Conservation (phyloP, 192 early-diverging fungal species). For the Lobosporangium transversale region DNA sequence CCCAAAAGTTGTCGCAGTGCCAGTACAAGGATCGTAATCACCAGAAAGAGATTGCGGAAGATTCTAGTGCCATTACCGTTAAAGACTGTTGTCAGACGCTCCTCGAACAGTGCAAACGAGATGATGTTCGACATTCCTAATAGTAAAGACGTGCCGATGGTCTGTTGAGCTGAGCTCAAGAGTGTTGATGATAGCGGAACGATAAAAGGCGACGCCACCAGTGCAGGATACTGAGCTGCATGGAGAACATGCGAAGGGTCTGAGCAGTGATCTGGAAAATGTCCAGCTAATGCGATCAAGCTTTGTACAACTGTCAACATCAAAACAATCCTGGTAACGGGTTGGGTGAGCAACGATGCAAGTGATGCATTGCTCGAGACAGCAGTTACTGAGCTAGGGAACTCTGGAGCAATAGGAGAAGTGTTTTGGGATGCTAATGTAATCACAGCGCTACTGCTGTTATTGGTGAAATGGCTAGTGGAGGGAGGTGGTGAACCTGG, state of each 20-base stretch:
- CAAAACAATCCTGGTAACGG: constrained; percentile 21
- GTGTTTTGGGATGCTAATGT: neutral
- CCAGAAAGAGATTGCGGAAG: constrained; percentile 44
- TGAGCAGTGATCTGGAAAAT: constrained; percentile 36
- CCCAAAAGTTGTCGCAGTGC: constrained; percentile 49
- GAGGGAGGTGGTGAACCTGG: neutral
- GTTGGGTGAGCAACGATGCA: constrained; percentile 13
- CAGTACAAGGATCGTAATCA: constrained; percentile 31
- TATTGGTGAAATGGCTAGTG: neutral
- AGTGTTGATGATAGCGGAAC: constrained; percentile 20
- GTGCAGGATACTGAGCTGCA: constrained; percentile 5
- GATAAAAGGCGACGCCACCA: constrained; percentile 34
- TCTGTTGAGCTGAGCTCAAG: constrained; percentile 14
- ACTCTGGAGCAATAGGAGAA: neutral
- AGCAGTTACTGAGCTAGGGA: neutral
- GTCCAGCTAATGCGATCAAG: constrained; percentile 7
- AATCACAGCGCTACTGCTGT: constrained; percentile 13
- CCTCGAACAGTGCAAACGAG: constrained; percentile 60
- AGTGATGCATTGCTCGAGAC: neutral
- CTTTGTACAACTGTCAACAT: constrained; percentile 16
- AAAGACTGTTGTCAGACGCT: constrained; percentile 54
- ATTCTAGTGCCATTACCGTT: constrained; percentile 38
- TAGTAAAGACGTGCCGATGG: constrained; percentile 15
- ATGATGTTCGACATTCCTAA: constrained; percentile 57
- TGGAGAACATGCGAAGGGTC: constrained; percentile 26